A percentile compares a stretch with the other conserved stretches of the same genome.
phyloP scores from a whole-genome alignment of 768 basidiomycete genomes.

The Clitopilus passeckerianus region DNA sequence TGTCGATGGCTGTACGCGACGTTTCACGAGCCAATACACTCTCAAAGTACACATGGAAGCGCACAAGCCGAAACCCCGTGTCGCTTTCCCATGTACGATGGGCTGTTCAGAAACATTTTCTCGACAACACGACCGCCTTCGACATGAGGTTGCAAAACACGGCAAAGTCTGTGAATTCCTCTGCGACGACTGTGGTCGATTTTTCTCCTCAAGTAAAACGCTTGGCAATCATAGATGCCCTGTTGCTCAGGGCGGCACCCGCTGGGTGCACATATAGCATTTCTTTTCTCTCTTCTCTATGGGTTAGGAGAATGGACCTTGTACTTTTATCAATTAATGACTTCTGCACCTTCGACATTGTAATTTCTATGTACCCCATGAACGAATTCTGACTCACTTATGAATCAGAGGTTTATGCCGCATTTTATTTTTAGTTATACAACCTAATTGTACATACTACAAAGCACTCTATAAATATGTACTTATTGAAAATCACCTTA shows the following conservation, averaged over 20 bases:
- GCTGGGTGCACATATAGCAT: constrained; percentile 37
- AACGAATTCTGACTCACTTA: not conserved
- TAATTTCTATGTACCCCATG: not conserved
- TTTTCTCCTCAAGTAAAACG: constrained; percentile 50
- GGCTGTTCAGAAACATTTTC: constrained; percentile 53
- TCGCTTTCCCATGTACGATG: constrained; percentile 44
- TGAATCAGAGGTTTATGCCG: not conserved
- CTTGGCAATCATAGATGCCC: constrained; percentile 54
- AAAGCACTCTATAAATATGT: not conserved
- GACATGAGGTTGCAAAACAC: constrained; percentile 56
- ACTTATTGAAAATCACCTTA: not conserved
- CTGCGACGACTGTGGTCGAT: constrained; percentile 46
- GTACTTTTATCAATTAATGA: not conserved
- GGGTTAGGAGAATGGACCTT: not conserved
- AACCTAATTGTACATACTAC: not conserved
- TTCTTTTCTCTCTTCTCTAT: not conserved
- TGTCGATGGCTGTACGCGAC: constrained; percentile 39
- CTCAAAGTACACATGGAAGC: constrained; percentile 52
- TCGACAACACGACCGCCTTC: constrained; percentile 50
- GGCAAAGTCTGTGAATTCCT: constrained; percentile 51
- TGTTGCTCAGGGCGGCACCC: constrained; percentile 40
- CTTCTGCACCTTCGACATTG: not conserved
- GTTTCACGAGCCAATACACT: constrained; percentile 51
- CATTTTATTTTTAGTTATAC: not conserved
- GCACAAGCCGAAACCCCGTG: constrained; percentile 46